Conservation (phyloP, 148 eudicot genomes). For the Selenicereus undatus region DNA sequence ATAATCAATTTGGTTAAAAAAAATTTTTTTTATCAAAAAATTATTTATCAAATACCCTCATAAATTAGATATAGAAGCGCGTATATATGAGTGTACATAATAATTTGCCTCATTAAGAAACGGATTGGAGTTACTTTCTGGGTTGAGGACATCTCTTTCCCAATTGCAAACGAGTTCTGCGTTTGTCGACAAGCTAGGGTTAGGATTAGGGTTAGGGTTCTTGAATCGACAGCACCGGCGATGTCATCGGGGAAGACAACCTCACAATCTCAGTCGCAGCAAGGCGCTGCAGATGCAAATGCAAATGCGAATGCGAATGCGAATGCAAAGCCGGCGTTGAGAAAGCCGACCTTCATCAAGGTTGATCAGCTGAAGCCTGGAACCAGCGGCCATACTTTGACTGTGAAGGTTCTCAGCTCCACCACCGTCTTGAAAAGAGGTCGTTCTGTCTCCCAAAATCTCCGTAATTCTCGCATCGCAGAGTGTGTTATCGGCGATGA, state of each 20-base stretch:
- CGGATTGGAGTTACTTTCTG: not conserved
- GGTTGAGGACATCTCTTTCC: not conserved
- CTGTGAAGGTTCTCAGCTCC: slow-evolving; percentile 33
- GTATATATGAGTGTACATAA: no score
- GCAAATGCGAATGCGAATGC: not conserved
- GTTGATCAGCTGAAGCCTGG: slow-evolving; percentile 35
- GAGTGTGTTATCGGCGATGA: slow-evolving; percentile 40
- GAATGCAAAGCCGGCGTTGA: slow-evolving; percentile 20
- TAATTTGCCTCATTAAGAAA: no score
- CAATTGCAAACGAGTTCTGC: not conserved
- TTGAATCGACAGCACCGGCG: not conserved
- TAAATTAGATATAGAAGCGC: no score
- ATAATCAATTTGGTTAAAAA: no score
- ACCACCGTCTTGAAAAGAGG: slow-evolving; percentile 28
- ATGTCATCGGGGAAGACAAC: not conserved
- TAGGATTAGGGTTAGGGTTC: not conserved
- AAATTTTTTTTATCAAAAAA: no score
- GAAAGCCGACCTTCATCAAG: slow-evolving; percentile 39
- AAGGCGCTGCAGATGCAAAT: not conserved
- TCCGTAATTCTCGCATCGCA: slow-evolving; percentile 34
- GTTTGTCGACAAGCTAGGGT: not conserved
- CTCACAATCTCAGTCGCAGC: not conserved
- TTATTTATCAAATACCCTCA: no score
- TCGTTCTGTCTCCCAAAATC: slow-evolving; percentile 20
- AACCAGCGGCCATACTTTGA: slow-evolving; percentile 32